Evolutionary conservation across 2,329 filamentous ascomycete species (phyloP), one percentile per base, ranked within the genome.

Genomic region (Epichloe sylvatica): DNA sequence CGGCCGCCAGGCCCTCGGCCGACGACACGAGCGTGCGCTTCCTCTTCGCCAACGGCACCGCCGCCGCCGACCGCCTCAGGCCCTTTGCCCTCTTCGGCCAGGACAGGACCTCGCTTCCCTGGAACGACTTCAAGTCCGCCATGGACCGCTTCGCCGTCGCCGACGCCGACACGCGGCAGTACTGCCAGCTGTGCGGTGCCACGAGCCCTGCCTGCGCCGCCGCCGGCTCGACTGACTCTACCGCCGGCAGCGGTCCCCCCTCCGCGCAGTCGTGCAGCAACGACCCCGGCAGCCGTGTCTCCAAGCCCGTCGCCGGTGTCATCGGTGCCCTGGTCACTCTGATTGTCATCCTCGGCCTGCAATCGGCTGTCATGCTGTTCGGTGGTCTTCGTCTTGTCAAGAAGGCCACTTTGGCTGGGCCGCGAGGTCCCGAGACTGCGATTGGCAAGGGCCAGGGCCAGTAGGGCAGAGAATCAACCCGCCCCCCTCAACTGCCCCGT

Each of bases 121-220:
- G 86, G 84, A 66, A 63, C 12, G 78, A 80, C 15, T 94, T 94
- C 66, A 72, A 74, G 21, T 55, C 58, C 1, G 70, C 73, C 55
- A 83, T 91, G 71, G 64, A 68, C 56, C 74, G 78, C 57, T 82
- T 92, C 55, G 77, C 84, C 43, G 72, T 94, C 51, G 30, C 9
- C 1, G 30, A 2, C 30, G 69, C 70, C n/a, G 72, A 75, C 46
- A 80, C 79, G 7, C 61, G 72, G 50, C 65, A 78, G 49, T 94
- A 88, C 88, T 95, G 88, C 68, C 62, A 64, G 2, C 74, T 76
- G 51, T 95, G 89, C 64, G 85, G 85, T 5, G 88, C 86, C 67
- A 76, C 74, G 0, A 83, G 79, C 0, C 83, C 81, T 2, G 67
- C 71, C 23, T 92, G 87, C 61, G 79, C 80, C 6, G 52, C 60